These are phyloP conservation scores for Colletotrichum sublineola DNA, from an alignment of 2,329 filamentous ascomycete genomes.

Conservation along the genomic window DNA sequence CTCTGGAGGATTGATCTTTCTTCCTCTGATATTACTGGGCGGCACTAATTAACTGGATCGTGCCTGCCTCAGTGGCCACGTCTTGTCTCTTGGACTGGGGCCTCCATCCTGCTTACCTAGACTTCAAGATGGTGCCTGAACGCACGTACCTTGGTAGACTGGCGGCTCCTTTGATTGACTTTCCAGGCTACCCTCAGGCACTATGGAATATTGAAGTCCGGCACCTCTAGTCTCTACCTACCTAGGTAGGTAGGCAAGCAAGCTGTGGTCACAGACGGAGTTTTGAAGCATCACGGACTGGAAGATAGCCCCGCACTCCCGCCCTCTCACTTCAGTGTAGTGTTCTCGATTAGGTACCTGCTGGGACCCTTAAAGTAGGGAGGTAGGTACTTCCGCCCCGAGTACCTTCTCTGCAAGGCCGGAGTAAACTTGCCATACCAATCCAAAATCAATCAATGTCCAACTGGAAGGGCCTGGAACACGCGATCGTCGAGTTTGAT, in stretches of 20 bases:
- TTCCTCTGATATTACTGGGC: conserved; percentile 22
- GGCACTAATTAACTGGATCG: conserved; percentile 10
- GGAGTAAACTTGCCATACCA: conserved; percentile 2
- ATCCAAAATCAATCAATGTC: conserved; percentile 8
- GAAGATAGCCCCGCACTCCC: conserved; percentile 29
- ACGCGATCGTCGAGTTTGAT: conserved; percentile 22
- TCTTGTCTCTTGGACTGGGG: conserved; percentile 2
- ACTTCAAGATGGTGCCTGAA: conserved; percentile 12
- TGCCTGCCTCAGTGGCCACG: conserved; percentile 28
- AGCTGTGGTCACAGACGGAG: background rate
- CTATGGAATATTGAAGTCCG: background rate
- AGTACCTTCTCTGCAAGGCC: conserved; percentile 1
- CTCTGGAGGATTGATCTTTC: conserved; percentile 4
- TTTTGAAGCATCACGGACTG: conserved; percentile 16
- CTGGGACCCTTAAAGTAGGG: conserved; percentile 17
- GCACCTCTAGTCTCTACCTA: background rate
- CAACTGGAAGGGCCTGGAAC: conserved; percentile 26
- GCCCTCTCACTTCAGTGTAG: background rate
- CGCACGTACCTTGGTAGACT: conserved; percentile 21
- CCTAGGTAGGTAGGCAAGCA: background rate
- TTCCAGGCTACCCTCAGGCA: conserved; percentile 7
- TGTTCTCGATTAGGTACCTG: conserved; percentile 23
- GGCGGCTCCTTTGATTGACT: conserved; percentile 21
- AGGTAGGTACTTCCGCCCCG: background rate
- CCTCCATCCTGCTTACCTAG: background rate